Conservation (phyloP, 768 basidiomycete genomes). For the Mycena sanguinolenta region DNA sequence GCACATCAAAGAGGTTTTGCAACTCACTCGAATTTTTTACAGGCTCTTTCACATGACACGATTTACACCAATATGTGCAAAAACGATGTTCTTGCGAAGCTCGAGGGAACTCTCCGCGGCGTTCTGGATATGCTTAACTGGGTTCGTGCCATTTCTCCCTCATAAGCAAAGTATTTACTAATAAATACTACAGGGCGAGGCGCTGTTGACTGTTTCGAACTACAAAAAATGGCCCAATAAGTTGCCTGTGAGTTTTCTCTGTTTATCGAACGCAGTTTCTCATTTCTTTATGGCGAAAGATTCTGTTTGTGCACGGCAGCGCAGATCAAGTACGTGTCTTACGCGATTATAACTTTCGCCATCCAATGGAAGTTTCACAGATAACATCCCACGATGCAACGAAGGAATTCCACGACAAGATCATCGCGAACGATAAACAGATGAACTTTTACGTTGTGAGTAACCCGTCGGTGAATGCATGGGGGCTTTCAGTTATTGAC, state of each 20-base stretch:
- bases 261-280: background rate
- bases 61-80: conserved; percentile 64
- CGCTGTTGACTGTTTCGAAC: conserved; percentile 57
- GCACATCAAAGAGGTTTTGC: background rate
- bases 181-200: conserved; percentile 67
- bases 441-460: conserved; percentile 43
- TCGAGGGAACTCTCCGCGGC: conserved; percentile 68
- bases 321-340: conserved; percentile 54
- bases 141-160: conserved; percentile 48
- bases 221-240: conserved; percentile 74
- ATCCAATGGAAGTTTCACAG: background rate
- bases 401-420: conserved; percentile 25
- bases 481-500: background rate
- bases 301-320: conserved; percentile 61
- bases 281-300: conserved; percentile 42
- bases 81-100: conserved; percentile 71
- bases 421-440: conserved; percentile 35
- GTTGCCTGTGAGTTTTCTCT: conserved; percentile 65
- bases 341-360: conserved; percentile 1
- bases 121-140: conserved; percentile 73
- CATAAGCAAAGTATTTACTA: background rate
- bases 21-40: too few species aligned
- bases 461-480: background rate
- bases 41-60: conserved; percentile 76
- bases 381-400: conserved; percentile 27